These are phyloP conservation scores for Agaricus subrufescens DNA, from an alignment of 768 basidiomycete species.

Conservation along the genomic window DNA sequence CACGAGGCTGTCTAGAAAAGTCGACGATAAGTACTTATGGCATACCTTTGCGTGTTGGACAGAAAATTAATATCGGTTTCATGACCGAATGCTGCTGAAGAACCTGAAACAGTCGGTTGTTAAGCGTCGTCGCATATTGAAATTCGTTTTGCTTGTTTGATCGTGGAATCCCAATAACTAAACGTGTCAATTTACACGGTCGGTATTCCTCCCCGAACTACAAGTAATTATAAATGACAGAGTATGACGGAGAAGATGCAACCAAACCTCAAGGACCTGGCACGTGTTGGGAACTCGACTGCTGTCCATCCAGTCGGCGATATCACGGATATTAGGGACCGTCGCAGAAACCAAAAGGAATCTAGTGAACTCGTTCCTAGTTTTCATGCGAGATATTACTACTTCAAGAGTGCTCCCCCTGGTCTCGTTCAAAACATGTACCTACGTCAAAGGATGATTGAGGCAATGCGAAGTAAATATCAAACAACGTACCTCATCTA, in stretches of 20 bases:
- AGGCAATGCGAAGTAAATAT: not conserved
- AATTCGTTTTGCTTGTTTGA: constrained; percentile 72
- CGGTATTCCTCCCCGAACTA: constrained; percentile 94
- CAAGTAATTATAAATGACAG: not conserved
- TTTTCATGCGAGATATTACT: constrained; percentile 90
- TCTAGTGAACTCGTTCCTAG: constrained; percentile 61
- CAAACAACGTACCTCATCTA: constrained; percentile 69
- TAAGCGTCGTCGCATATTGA: constrained; percentile 64
- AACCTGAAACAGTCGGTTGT: constrained; percentile 67
- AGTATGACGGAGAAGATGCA: not conserved
- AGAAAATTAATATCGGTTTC: constrained; percentile 88
- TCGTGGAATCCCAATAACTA: constrained; percentile 69
- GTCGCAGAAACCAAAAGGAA: constrained; percentile 93
- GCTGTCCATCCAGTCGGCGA: constrained; percentile 82
- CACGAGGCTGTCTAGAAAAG: not conserved
- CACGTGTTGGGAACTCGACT: constrained; percentile 28
- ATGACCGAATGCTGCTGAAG: constrained; percentile 68
- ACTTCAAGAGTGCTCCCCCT: constrained; percentile 94
- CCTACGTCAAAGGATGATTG: constrained; percentile 36
- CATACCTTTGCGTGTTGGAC: constrained; percentile 80
- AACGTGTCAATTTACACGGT: constrained; percentile 73
- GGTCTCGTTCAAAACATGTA: constrained; percentile 87
- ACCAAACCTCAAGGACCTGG: constrained; percentile 64
- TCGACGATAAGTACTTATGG: not conserved
- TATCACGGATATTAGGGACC: constrained; percentile 87